Evolutionary conservation across 768 basidiomycete genomes (phyloP), one percentile per base, ranked within the genome.

Genomic region (Pleurotus giganteus): DNA sequence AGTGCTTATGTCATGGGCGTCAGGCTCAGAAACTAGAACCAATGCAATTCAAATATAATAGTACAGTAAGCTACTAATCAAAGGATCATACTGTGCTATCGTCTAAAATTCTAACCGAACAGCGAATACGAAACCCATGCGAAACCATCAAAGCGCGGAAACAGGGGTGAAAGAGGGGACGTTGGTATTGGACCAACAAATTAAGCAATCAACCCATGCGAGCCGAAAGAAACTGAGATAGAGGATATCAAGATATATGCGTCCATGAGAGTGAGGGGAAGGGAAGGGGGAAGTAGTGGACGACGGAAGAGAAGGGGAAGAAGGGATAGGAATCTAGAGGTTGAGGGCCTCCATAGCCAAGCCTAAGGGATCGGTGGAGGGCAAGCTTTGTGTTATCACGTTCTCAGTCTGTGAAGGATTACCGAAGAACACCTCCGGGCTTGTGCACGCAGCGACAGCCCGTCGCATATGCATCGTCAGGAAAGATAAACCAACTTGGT

Each of bases 401-500:
- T 67, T 66, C 26, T 78, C 74, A 5, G 69, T 67, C 53, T 69
- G 68, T 31, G 68, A 74, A 4, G 74, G 71, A 28, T 75, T 73
- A 53, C 84, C 83, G 64, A 94, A 94, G 82, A 92, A 91, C 29
- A 93, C 81, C 66, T 94, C 94, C 8, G 94, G 94, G 52, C 89
- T 91, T 0, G 94, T 95, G 73, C 96, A 97, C 12, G 94, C 86
- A 2, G 96, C 89, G 23, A 98, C 90, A 8, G 97, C 96, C 42
- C 96, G 88, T 37, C 96, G 84, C 92, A 97, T 96, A 66, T 93
- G 91, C 29, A 79, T 89, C 19, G 93, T 91, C 61, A 99, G 73
- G 80, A 95, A 95, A 21, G 94, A 89, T 41, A 98, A 71, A n/a
- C 96, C 96, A 51, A 98, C 91, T 74, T 98, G 96, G 69, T 94